Percentiles rank a stretch among this genome's conserved stretches.
These are phyloP conservation scores for Deinandra increscens DNA, from an alignment of 129 eudicot species.

Conservation along the genomic window DNA sequence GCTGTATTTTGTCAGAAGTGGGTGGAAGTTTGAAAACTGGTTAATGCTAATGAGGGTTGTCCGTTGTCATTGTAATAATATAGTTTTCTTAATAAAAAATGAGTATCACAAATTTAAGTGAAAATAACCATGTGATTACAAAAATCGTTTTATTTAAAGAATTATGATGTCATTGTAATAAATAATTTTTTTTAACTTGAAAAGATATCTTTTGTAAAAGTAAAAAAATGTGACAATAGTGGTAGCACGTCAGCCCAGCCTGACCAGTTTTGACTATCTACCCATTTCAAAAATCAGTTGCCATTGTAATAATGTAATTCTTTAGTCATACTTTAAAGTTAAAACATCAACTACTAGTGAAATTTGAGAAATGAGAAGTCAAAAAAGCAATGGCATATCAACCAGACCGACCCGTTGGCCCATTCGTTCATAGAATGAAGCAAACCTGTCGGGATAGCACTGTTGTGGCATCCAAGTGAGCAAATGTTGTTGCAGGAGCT, in stretches of 20 bases:
- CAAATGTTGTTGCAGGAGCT: constrained; percentile 51
- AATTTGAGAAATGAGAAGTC: neutral
- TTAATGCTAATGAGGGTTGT: too few species aligned
- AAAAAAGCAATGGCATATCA: neutral
- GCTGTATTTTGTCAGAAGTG: neutral
- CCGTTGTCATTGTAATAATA: neutral
- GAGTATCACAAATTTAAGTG: neutral
- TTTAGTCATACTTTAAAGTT: too few species aligned
- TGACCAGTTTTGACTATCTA: neutral
- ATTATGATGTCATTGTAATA: too few species aligned
- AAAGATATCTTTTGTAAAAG: too few species aligned
- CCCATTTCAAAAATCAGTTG: too few species aligned
- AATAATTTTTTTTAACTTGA: too few species aligned
- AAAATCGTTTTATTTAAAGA: too few species aligned
- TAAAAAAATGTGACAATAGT: too few species aligned
- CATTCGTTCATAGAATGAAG: neutral
- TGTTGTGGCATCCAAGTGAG: constrained; percentile 48
- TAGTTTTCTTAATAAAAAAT: neutral
- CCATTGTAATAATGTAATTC: too few species aligned
- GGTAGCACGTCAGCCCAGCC: neutral
- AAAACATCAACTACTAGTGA: neutral
- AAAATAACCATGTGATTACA: neutral
- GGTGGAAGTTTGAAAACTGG: neutral
- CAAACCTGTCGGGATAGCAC: constrained; percentile 39
- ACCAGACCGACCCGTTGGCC: neutral